phyloP scores from a whole-genome alignment of 2,329 filamentous ascomycete species.

The Claviceps sp. region DNA sequence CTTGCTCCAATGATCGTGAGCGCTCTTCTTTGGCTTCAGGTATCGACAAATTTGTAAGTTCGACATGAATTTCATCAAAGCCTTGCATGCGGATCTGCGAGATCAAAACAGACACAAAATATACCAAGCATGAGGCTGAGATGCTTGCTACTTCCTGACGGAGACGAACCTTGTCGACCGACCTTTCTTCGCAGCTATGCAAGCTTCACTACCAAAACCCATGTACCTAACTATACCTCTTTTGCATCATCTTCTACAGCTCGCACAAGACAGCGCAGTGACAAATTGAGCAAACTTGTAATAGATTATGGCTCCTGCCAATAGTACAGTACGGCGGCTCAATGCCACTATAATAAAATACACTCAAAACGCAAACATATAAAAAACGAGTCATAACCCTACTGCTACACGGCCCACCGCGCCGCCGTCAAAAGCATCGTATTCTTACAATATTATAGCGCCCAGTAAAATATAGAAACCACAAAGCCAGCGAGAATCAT shows the following conservation, averaged over 20 bases:
- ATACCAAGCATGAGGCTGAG: no score
- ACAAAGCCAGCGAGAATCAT: background rate
- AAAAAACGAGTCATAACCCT: constrained; percentile 4
- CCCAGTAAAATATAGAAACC: background rate
- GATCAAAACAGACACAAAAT: no score
- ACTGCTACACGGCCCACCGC: background rate
- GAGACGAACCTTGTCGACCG: no score
- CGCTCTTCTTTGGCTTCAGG: no score
- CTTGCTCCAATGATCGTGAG: no score
- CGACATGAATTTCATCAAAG: no score
- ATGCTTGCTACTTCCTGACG: no score
- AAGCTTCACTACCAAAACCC: no score
- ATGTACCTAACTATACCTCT: no score
- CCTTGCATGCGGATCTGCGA: no score
- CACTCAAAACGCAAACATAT: constrained; percentile 7
- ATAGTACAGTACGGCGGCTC: constrained; percentile 2
- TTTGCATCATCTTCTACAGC: background rate
- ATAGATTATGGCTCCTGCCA: constrained; percentile 4
- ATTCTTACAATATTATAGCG: background rate
- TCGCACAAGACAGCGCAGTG: background rate
- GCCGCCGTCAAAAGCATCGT: background rate
- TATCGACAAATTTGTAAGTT: no score
- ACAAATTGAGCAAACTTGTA: constrained; percentile 1
- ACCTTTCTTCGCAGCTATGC: no score
- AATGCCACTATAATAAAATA: constrained; percentile 6